Percentiles rank a stretch among this genome's conserved stretches.
Conservation (phyloP, 1,139 yeast species). For the Yamadazyma atmosphaerica region DNA sequence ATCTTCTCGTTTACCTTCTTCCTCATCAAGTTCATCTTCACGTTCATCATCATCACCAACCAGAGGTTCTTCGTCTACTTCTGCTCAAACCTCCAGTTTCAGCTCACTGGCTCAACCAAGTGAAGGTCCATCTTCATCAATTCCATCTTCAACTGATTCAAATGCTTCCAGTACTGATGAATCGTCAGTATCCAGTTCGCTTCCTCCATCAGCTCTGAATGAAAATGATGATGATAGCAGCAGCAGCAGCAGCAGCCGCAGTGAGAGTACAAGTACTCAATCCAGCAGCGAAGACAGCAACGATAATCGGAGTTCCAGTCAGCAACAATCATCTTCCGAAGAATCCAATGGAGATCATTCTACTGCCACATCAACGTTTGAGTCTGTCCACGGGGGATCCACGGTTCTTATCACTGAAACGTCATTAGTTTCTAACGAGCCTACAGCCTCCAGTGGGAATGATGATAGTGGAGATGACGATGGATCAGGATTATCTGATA, state of each 20-base stretch:
- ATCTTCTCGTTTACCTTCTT: too few relatives aligned
- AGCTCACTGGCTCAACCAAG: constrained; percentile 3
- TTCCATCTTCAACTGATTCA: constrained; percentile 2
- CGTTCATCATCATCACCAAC: too few relatives aligned
- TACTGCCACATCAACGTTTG: constrained; percentile 26
- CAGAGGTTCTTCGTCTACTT: constrained; percentile 2
- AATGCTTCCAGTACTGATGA: background rate
- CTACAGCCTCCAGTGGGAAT: constrained; percentile 27
- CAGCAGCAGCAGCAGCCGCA: background rate
- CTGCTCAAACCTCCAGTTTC: constrained; percentile 4
- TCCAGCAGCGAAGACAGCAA: background rate
- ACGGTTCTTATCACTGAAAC: constrained; percentile 44
- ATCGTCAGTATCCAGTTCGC: constrained; percentile 16
- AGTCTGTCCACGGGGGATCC: constrained; percentile 36
- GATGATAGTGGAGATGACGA: constrained; percentile 7
- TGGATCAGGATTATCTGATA: constrained; percentile 39
- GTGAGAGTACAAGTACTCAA: background rate
- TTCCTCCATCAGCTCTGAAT: constrained; percentile 11
- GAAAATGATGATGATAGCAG: constrained; percentile 7
- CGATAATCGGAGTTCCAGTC: background rate
- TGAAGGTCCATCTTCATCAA: background rate
- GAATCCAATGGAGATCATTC: constrained; percentile 6
- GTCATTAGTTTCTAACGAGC: constrained; percentile 26
- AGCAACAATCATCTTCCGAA: background rate
- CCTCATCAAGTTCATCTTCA: too few relatives aligned